These are phyloP conservation scores for Schrenkiella parvula DNA, from an alignment of 345 rosid species.

Conservation along the genomic window DNA sequence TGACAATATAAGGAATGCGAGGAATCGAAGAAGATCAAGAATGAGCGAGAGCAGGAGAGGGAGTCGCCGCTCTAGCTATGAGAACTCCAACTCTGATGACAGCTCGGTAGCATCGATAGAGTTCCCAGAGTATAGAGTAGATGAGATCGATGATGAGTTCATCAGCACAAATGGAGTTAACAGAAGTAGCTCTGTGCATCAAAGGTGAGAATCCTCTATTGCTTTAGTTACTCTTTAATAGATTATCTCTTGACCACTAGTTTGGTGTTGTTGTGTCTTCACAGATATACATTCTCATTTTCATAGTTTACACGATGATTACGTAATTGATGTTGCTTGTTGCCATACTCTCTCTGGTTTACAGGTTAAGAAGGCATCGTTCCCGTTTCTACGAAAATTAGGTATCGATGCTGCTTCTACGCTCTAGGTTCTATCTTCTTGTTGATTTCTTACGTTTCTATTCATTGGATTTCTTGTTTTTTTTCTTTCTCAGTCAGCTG, in stretches of 20 bases:
- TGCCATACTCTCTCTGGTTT: conserved; percentile 16
- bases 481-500: background rate
- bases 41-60: conserved; percentile 71
- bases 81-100: conserved; percentile 81
- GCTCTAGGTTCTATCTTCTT: background rate
- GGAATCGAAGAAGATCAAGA: conserved; percentile 84
- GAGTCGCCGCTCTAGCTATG: conserved; percentile 57
- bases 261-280: background rate
- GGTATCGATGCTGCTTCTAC: conserved; percentile 22
- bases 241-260: background rate
- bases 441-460: background rate
- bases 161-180: conserved; percentile 46
- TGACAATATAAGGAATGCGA: conserved; percentile 79
- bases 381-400: conserved; percentile 75
- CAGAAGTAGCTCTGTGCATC: conserved; percentile 62
- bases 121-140: conserved; percentile 72
- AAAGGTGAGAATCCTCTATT: conserved; percentile 51
- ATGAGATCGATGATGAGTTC: conserved; percentile 81
- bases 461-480: background rate
- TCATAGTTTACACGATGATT: background rate
- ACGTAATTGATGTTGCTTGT: background rate
- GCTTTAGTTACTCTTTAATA: background rate
- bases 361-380: conserved; percentile 71
- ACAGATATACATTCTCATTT: background rate
- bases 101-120: conserved; percentile 85